These are phyloP conservation scores for Daldinia childiae DNA, from an alignment of 495 filamentous ascomycete species.

Conservation along the genomic window DNA sequence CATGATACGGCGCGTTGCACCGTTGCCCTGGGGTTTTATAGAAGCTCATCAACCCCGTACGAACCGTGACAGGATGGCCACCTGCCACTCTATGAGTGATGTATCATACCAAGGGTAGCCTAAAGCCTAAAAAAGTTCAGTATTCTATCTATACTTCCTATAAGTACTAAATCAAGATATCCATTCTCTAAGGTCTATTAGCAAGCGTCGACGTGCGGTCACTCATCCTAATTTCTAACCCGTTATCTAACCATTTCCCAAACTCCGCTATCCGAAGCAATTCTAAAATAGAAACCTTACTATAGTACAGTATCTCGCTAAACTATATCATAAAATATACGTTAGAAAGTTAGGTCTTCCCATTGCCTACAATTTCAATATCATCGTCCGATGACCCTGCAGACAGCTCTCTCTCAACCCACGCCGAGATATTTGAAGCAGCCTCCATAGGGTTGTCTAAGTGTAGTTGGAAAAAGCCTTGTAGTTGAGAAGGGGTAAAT, in stretches of 20 bases:
- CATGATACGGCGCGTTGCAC: too few species aligned
- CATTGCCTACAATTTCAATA: constrained; percentile 46
- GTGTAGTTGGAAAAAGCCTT: constrained; percentile 68
- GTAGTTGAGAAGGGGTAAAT: constrained; percentile 75
- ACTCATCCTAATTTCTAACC: not conserved
- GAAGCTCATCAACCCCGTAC: too few species aligned
- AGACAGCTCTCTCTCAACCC: constrained; percentile 55
- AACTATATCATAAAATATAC: constrained; percentile 23
- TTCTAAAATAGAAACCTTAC: not conserved
- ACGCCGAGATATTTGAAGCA: constrained; percentile 53
- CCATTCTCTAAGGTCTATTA: too few species aligned
- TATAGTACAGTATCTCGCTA: not conserved
- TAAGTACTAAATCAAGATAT: not conserved
- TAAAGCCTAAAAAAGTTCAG: too few species aligned
- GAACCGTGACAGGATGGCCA: too few species aligned
- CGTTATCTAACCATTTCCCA: not conserved
- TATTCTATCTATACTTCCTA: not conserved
- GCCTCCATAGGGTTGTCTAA: constrained; percentile 63
- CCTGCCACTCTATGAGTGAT: too few species aligned
- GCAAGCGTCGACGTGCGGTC: not conserved
- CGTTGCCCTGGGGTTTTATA: too few species aligned
- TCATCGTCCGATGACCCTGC: constrained; percentile 39
- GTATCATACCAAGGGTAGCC: too few species aligned
- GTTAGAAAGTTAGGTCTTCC: constrained; percentile 18
- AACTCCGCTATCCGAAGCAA: constrained; percentile 13